phyloP scores from a whole-genome alignment of 257 asterid species.

The Solanum dulcamara region DNA sequence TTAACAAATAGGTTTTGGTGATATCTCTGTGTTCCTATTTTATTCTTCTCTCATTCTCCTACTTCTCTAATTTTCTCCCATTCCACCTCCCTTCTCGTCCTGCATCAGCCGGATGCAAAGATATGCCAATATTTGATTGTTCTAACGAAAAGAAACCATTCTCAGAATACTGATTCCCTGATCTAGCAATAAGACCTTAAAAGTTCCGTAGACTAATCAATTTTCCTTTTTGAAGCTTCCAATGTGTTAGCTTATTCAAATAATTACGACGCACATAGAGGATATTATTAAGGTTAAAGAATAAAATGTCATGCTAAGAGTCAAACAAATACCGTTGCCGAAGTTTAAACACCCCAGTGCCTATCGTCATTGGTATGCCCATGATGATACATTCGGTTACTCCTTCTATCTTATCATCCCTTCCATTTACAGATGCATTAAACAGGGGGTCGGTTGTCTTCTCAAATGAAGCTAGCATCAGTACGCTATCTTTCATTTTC shows the following conservation, averaged over 20 bases:
- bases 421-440: conserved; percentile 74
- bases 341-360: conserved; percentile 87
- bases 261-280: neutral
- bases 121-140: neutral
- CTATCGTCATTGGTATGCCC: conserved; percentile 84
- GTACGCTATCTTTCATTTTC: conserved; percentile 83
- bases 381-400: conserved; percentile 85
- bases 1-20: neutral
- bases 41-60: neutral
- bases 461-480: conserved; percentile 94
- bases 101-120: neutral
- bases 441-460: conserved; percentile 81
- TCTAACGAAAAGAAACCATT: neutral
- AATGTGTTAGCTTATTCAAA: neutral
- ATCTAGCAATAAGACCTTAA: neutral
- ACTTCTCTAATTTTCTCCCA: neutral
- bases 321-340: conserved; percentile 45
- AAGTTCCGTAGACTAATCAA: neutral
- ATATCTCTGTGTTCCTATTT: neutral
- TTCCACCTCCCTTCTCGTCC: neutral
- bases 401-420: conserved; percentile 82
- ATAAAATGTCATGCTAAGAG: neutral
- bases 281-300: neutral
- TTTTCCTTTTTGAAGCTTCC: neutral
- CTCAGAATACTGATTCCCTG: neutral